Evolutionary conservation across 306 rosid species (phyloP).

Genomic region (Gleditsia sinensis): DNA sequence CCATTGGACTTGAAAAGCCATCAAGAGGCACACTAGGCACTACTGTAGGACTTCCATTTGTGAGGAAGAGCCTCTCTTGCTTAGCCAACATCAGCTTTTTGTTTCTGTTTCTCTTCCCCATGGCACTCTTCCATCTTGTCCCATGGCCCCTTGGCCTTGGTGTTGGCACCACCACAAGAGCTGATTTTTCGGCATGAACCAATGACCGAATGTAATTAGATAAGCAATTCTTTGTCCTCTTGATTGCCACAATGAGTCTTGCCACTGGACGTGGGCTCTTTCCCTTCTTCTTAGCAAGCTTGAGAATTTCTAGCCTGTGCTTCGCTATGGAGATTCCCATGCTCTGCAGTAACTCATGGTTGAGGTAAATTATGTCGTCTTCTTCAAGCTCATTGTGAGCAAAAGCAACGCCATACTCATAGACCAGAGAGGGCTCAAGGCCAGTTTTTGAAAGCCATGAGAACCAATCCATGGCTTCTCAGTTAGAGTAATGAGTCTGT

Average conservation of each 20-base stretch:
- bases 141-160: slow-evolving; percentile 47
- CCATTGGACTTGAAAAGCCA: slow-evolving; percentile 58
- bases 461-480: slow-evolving; percentile 80
- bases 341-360: slow-evolving; percentile 94
- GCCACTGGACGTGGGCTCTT: slow-evolving; percentile 41
- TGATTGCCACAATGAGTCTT: slow-evolving; percentile 63
- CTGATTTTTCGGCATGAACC: slow-evolving; percentile 44
- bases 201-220: slow-evolving; percentile 42
- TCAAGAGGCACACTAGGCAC: slow-evolving; percentile 40
- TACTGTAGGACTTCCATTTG: slow-evolving; percentile 52
- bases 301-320: slow-evolving; percentile 89
- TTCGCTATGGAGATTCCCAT: slow-evolving; percentile 95
- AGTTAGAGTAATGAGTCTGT: slow-evolving; percentile 3
- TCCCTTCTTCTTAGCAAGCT: slow-evolving; percentile 57
- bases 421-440: slow-evolving; percentile 70
- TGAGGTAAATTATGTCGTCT: slow-evolving; percentile 77
- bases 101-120: slow-evolving; percentile 67
- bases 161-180: slow-evolving; percentile 70
- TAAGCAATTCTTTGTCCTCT: slow-evolving; percentile 58
- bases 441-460: slow-evolving; percentile 82
- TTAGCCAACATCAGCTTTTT: slow-evolving; percentile 45
- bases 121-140: slow-evolving; percentile 44
- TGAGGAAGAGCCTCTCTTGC: slow-evolving; percentile 58
- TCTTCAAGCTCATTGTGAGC: slow-evolving; percentile 88
- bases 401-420: slow-evolving; percentile 80